Percentiles rank a stretch among this genome's conserved stretches.
Evolutionary conservation across 176 grass and related monocot species (phyloP).

Genomic region (Zea luxurians): DNA sequence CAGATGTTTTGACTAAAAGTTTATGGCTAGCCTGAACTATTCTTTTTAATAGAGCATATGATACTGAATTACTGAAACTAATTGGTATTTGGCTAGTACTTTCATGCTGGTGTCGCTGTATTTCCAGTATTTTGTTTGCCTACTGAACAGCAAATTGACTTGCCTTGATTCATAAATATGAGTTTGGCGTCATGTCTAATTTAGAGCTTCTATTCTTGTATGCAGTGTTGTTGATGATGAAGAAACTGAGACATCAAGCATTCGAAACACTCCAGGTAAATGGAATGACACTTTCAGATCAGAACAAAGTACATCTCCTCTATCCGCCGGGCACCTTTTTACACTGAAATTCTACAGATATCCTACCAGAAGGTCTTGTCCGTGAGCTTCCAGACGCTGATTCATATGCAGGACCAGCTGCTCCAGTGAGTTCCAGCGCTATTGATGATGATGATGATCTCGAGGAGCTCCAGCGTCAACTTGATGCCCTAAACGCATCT

Average conservation of each 20-base stretch:
- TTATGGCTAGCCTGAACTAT: neutral
- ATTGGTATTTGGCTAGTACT: neutral
- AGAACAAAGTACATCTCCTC: conserved; percentile 3
- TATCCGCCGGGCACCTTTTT: neutral
- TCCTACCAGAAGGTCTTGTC: conserved; percentile 87
- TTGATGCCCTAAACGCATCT: conserved; percentile 71
- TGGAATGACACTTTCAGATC: neutral
- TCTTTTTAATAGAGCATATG: neutral
- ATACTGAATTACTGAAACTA: neutral
- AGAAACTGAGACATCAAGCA: conserved; percentile 35
- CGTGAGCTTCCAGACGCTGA: conserved; percentile 88
- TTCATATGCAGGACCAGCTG: conserved; percentile 44
- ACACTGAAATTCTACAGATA: conserved; percentile 43
- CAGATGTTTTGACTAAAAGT: neutral
- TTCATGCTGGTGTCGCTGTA: neutral
- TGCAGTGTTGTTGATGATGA: conserved; percentile 79
- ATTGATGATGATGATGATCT: conserved; percentile 71
- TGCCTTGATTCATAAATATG: conserved; percentile 33
- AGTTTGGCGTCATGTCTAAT: neutral
- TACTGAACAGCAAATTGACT: neutral
- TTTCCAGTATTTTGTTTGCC: conserved; percentile 26
- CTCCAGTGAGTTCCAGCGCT: conserved; percentile 16
- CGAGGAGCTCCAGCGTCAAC: conserved; percentile 85
- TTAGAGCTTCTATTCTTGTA: conserved; percentile 1
- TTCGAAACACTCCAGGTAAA: conserved; percentile 33